phyloP scores from a whole-genome alignment of 1,284 basidiomycete genomes.

The Irpex rosettiformis region DNA sequence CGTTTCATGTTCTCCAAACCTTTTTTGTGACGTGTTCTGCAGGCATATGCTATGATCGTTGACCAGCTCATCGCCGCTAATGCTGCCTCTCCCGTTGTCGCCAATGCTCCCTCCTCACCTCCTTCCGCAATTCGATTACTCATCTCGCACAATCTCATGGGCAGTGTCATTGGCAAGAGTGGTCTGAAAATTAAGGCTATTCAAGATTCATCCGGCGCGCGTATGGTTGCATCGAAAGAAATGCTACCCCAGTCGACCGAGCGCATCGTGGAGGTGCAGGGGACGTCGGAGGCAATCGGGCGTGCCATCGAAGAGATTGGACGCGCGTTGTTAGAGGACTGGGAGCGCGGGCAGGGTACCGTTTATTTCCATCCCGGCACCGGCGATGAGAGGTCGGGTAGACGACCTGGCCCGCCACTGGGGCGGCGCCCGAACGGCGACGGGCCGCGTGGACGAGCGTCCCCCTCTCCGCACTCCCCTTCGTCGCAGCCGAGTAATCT shows the following conservation, averaged over 20 bases:
- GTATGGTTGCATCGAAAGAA: constrained; percentile 97
- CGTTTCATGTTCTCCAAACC: constrained; percentile 3
- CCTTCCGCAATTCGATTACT: constrained; percentile 92
- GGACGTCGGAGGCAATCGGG: constrained; percentile 86
- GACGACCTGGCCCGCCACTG: constrained; percentile 22
- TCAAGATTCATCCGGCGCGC: constrained; percentile 94
- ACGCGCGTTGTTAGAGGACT: constrained; percentile 94
- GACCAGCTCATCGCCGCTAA: constrained; percentile 82
- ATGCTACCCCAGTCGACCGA: constrained; percentile 99
- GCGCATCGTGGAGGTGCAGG: constrained; percentile 96
- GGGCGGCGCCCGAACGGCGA: constrained; percentile 47
- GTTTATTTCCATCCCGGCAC: constrained; percentile 94
- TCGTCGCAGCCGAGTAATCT: constrained; percentile 64
- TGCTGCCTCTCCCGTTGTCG: constrained; percentile 57
- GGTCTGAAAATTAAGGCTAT: constrained; percentile 99
- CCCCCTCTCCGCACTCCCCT: constrained; percentile 60
- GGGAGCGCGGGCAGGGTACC: constrained; percentile 91
- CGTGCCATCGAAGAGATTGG: constrained; percentile 94
- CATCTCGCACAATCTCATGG: constrained; percentile 99
- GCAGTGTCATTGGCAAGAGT: constrained; percentile 95
- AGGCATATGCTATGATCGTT: constrained; percentile 97
- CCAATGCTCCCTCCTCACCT: constrained; percentile 56
- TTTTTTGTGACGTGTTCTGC: constrained; percentile 15
- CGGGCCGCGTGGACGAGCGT: constrained; percentile 56
- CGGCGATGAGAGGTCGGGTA: constrained; percentile 64